phyloP scores from a whole-genome alignment of 2,329 filamentous ascomycete genomes.

The Parascedosporium putredinis region DNA sequence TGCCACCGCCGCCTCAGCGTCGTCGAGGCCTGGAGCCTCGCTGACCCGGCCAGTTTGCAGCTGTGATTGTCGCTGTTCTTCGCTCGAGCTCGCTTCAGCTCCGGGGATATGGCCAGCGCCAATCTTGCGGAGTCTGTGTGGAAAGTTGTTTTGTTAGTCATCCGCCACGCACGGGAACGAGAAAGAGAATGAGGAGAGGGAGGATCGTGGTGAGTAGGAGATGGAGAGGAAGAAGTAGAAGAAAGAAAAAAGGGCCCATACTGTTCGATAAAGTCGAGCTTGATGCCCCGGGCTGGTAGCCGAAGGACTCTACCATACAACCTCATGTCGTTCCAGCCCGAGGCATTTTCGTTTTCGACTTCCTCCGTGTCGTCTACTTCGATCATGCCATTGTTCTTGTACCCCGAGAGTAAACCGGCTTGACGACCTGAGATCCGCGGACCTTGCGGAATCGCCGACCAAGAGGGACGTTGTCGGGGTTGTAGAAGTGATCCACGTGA shows the following conservation, averaged over 20 bases:
- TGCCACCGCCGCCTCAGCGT: conserved; percentile 3
- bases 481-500: conserved; percentile 69
- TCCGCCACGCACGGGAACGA: too few species aligned
- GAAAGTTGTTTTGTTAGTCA: not conserved
- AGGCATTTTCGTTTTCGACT: conserved; percentile 37
- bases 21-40: not conserved
- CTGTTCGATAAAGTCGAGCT: conserved; percentile 62
- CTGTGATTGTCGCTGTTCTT: too few species aligned
- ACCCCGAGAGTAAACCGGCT: conserved; percentile 47
- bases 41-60: too few species aligned
- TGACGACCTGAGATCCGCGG: conserved; percentile 41
- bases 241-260: conserved; percentile 24
- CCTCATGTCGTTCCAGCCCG: conserved; percentile 45
- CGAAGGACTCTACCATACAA: conserved; percentile 57
- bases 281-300: conserved; percentile 52
- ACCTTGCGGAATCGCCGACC: conserved; percentile 52
- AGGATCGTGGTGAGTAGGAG: too few species aligned
- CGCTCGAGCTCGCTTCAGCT: not conserved
- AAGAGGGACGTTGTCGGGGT: conserved; percentile 40
- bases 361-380: conserved; percentile 57
- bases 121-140: conserved; percentile 4
- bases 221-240: too few species aligned
- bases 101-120: conserved; percentile 1
- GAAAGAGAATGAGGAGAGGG: too few species aligned
- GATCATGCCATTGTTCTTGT: conserved; percentile 60